Conservation (phyloP, 1,139 yeast genomes). For the Taphrina flavorubra region DNA sequence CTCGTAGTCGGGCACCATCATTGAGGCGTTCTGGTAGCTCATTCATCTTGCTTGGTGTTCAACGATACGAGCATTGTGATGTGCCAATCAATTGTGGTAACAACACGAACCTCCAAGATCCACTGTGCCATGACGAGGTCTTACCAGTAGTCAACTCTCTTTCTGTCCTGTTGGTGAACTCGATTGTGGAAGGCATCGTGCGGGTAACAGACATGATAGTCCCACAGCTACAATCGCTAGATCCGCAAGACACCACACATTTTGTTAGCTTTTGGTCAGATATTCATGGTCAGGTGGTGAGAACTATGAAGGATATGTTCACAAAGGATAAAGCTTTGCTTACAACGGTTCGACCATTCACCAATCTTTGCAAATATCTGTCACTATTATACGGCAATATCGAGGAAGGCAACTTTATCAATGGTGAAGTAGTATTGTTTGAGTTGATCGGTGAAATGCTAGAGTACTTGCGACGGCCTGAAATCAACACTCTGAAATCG, state of each 20-base stretch:
- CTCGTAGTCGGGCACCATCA: constrained; percentile 14
- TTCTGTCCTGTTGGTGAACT: neutral
- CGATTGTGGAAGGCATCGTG: constrained; percentile 28
- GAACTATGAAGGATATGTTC: constrained; percentile 42
- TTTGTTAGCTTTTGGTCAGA: constrained; percentile 43
- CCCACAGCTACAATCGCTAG: constrained; percentile 42
- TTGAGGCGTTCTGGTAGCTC: constrained; percentile 21
- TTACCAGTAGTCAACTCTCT: neutral
- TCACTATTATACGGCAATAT: constrained; percentile 43
- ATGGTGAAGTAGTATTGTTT: constrained; percentile 46
- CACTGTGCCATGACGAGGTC: neutral
- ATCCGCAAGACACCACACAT: neutral
- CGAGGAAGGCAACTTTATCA: constrained; percentile 46
- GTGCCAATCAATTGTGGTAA: neutral
- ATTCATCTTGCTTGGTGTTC: constrained; percentile 3
- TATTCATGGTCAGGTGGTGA: constrained; percentile 43
- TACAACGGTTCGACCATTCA: constrained; percentile 43
- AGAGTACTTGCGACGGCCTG: constrained; percentile 45
- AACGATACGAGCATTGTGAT: constrained; percentile 21
- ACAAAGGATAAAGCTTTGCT: constrained; percentile 41
- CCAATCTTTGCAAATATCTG: constrained; percentile 44
- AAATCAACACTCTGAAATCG: constrained; percentile 36
- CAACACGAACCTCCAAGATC: neutral
- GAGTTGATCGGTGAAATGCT: constrained; percentile 46
- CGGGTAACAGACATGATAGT: constrained; percentile 32